Evolutionary conservation across 306 rosid species (phyloP).

Genomic region (Hylodesmum podocarpum): DNA sequence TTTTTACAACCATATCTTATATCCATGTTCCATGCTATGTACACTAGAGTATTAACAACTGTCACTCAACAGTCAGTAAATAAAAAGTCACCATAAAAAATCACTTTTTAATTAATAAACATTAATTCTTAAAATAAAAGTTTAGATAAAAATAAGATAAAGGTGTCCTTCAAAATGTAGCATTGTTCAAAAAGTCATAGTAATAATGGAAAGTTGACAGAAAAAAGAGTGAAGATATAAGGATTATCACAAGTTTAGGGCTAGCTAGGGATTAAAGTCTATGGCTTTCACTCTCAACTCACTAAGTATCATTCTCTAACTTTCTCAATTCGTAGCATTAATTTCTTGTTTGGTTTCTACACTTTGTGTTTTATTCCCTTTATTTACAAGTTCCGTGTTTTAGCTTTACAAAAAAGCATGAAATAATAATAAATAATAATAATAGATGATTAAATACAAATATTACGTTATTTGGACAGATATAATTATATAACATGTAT

Average conservation of each 20-base stretch:
- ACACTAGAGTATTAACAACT: constrained; percentile 16
- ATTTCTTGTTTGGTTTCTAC: too few species aligned
- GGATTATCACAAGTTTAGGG: constrained; percentile 32
- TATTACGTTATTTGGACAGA: too few species aligned
- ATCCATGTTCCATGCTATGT: constrained; percentile 22
- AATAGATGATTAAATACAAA: too few species aligned
- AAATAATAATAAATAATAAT: too few species aligned
- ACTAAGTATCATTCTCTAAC: constrained; percentile 11
- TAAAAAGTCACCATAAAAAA: constrained; percentile 14
- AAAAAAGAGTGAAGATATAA: not conserved
- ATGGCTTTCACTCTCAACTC: constrained; percentile 19
- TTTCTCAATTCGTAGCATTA: not conserved
- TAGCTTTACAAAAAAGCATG: too few species aligned
- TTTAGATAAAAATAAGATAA: not conserved
- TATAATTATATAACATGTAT: too few species aligned
- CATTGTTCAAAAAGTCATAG: not conserved
- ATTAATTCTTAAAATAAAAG: not conserved
- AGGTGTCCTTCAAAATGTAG: not conserved
- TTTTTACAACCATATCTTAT: constrained; percentile 38
- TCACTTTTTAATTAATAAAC: not conserved
- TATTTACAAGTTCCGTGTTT: too few species aligned
- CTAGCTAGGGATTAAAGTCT: constrained; percentile 34
- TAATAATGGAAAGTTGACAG: not conserved
- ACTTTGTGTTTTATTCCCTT: too few species aligned
- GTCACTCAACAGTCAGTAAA: constrained; percentile 20